These are phyloP conservation scores for Trichosporon sp. DNA, from an alignment of 1,284 basidiomycete species.

Conservation along the genomic window DNA sequence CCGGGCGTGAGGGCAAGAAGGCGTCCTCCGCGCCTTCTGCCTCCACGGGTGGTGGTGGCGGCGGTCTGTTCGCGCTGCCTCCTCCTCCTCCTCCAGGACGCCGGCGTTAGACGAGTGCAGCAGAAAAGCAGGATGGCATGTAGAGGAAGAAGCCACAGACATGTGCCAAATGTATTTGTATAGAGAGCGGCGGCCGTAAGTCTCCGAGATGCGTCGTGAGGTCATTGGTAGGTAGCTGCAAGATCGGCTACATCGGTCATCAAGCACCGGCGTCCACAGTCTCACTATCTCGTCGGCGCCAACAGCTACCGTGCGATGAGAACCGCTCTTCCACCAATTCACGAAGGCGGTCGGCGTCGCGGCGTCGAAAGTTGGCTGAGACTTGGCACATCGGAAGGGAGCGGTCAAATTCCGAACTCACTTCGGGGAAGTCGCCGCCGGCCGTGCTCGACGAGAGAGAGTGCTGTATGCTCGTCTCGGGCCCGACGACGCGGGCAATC, in stretches of 20 bases:
- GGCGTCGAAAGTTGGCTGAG: not conserved
- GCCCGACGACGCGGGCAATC: too few species aligned
- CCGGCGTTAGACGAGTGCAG: not conserved
- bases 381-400: not conserved
- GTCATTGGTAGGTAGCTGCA: not conserved
- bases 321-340: not conserved
- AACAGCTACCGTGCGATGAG: not conserved
- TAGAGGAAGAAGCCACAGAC: not conserved
- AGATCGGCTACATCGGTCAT: not conserved
- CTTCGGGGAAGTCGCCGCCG: not conserved
- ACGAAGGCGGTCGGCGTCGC: not conserved
- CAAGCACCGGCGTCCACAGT: too few species aligned
- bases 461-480: too few species aligned
- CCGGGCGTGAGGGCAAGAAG: slow-evolving; percentile 53
- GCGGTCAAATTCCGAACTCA: not conserved
- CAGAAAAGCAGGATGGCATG: not conserved
- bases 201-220: not conserved
- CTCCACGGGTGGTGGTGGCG: not conserved
- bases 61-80: slow-evolving; percentile 34
- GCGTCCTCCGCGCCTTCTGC: not conserved
- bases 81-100: slow-evolving; percentile 43
- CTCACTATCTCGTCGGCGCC: too few species aligned
- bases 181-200: not conserved
- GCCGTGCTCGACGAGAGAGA: not conserved
- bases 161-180: not conserved